Conservation (phyloP, 2,329 filamentous ascomycete genomes). For the Ramichloridium luteum region DNA sequence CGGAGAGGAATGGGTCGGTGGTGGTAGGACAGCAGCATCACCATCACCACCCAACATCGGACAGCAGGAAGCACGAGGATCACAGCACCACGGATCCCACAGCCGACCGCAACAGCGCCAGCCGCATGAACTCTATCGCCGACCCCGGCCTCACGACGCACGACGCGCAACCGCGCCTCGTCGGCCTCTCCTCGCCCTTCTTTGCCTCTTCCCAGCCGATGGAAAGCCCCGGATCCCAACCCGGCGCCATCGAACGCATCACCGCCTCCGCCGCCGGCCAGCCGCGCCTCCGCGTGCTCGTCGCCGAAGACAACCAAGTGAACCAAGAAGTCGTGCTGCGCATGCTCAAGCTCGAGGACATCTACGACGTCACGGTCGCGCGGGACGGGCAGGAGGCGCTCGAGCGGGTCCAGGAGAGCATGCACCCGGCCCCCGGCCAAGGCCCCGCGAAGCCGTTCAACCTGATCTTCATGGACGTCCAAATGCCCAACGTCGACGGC, state of each 20-base stretch:
- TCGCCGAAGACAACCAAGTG: constrained; percentile 66
- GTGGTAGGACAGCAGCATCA: too few species aligned
- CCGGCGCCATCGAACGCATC: constrained; percentile 53
- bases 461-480: constrained; percentile 57
- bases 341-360: constrained; percentile 62
- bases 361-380: constrained; percentile 81
- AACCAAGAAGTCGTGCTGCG: constrained; percentile 49
- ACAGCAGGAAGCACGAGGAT: too few species aligned
- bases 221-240: constrained; percentile 46
- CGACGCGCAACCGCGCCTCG: constrained; percentile 62
- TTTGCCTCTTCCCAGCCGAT: constrained; percentile 44
- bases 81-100: too few species aligned
- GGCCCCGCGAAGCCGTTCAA: constrained; percentile 50
- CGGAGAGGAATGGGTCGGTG: too few species aligned
- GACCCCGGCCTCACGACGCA: too few species aligned
- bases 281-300: constrained; percentile 63
- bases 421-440: constrained; percentile 32
- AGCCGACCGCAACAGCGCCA: constrained; percentile 7
- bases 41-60: too few species aligned
- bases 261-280: constrained; percentile 46
- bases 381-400: constrained; percentile 57
- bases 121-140: too few species aligned
- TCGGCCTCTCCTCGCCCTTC: constrained; percentile 74
- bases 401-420: constrained; percentile 70
- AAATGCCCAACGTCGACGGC: constrained; percentile 45